These are phyloP conservation scores for Zychaea mexicana DNA, from an alignment of 371 early-diverging fungal species.

Conservation along the genomic window DNA sequence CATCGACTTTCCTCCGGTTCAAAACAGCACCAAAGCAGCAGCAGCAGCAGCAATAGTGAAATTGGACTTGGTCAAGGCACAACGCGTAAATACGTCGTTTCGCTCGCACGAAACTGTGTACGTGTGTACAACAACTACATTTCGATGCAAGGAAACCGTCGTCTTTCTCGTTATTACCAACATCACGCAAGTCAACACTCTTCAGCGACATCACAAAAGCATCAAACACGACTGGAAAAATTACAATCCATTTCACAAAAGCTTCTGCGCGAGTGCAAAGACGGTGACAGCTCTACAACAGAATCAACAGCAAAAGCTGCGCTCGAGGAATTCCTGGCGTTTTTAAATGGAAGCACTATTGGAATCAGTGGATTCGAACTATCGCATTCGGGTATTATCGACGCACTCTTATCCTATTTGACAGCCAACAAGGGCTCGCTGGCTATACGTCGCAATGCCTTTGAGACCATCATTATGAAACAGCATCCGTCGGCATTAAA, in stretches of 20 bases:
- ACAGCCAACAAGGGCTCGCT: constrained; percentile 13
- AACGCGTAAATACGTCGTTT: constrained; percentile 32
- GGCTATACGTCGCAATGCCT: not conserved
- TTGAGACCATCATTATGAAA: not conserved
- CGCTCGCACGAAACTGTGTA: constrained; percentile 30
- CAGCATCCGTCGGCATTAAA: not conserved
- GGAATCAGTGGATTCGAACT: constrained; percentile 82
- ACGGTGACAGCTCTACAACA: too few relatives aligned
- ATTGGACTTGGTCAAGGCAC: constrained; percentile 31
- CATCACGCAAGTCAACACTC: not conserved
- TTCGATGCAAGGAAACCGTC: not conserved
- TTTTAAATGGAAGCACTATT: constrained; percentile 24
- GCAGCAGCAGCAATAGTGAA: constrained; percentile 20
- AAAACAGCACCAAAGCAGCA: too few relatives aligned
- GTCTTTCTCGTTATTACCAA: not conserved
- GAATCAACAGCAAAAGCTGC: too few relatives aligned
- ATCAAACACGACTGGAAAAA: constrained; percentile 2
- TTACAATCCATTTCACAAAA: not conserved
- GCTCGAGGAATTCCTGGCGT: constrained; percentile 18
- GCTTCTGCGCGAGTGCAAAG: not conserved
- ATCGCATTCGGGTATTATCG: constrained; percentile 71
- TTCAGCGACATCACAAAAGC: not conserved
- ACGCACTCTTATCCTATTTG: constrained; percentile 55
- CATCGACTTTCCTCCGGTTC: too few relatives aligned
- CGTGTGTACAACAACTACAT: not conserved